phyloP scores from a whole-genome alignment of 2,329 filamentous ascomycete genomes.

The Ascochyta rabiei region DNA sequence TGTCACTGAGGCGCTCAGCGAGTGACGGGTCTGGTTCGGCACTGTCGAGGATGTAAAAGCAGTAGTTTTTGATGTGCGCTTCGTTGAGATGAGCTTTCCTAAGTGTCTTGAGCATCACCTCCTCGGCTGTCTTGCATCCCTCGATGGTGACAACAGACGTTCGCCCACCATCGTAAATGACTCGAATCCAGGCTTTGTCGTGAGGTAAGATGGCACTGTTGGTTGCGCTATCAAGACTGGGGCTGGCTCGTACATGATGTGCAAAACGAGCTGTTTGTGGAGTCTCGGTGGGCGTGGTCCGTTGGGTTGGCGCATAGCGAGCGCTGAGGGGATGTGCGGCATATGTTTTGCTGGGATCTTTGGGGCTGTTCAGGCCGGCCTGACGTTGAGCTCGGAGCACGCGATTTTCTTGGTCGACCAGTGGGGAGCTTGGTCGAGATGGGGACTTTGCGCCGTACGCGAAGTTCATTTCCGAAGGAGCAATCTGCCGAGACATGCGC shows the following conservation, averaged over 20 bases:
- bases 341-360: slow-evolving; percentile 60
- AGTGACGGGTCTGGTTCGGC: slow-evolving; percentile 80
- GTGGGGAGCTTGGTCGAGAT: slow-evolving; percentile 75
- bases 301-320: slow-evolving; percentile 45
- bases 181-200: slow-evolving; percentile 87
- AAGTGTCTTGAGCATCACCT: slow-evolving; percentile 87
- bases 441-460: slow-evolving; percentile 58
- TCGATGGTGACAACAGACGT: slow-evolving; percentile 95
- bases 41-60: slow-evolving; percentile 91
- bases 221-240: slow-evolving; percentile 79
- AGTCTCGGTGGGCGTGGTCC: slow-evolving; percentile 65
- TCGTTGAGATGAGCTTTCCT: slow-evolving; percentile 88
- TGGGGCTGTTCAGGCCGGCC: slow-evolving; percentile 61
- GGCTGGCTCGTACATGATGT: slow-evolving; percentile 77
- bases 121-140: slow-evolving; percentile 87
- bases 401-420: slow-evolving; percentile 62
- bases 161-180: slow-evolving; percentile 89
- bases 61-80: slow-evolving; percentile 92
- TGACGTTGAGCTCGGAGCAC: slow-evolving; percentile 64
- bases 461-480: slow-evolving; percentile 51
- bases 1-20: slow-evolving; percentile 82
- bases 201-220: slow-evolving; percentile 80
- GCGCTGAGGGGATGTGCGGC: slow-evolving; percentile 62
- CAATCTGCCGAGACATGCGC: slow-evolving; percentile 55
- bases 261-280: slow-evolving; percentile 67